These are phyloP conservation scores for Knoxia roxburghii DNA, from an alignment of 257 asterid species.

Conservation along the genomic window DNA sequence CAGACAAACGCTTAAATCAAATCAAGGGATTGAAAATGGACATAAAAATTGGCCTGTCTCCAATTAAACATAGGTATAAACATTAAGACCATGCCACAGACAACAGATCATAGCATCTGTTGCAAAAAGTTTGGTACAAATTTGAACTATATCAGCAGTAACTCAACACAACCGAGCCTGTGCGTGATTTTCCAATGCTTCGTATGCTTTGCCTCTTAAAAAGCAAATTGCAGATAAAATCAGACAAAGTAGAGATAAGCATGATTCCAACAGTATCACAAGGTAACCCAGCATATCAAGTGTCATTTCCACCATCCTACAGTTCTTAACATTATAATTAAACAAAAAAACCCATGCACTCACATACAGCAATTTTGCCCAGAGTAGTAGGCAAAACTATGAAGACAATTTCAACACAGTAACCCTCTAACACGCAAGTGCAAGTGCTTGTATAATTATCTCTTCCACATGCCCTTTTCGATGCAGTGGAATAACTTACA, in stretches of 20 bases:
- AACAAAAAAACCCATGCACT: background rate
- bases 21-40: background rate
- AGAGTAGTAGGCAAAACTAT: background rate
- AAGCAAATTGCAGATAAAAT: constrained; percentile 90
- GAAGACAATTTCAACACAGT: background rate
- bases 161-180: constrained; percentile 95
- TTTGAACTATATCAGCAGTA: background rate
- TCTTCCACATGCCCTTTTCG: background rate
- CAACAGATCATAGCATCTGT: background rate
- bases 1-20: background rate
- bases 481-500: constrained; percentile 39
- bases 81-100: background rate
- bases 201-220: constrained; percentile 94
- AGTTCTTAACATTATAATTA: background rate
- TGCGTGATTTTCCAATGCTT: constrained; percentile 83
- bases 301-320: background rate
- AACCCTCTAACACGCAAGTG: background rate
- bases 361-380: too few relatives aligned
- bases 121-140: background rate
- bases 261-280: background rate
- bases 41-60: background rate
- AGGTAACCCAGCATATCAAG: background rate
- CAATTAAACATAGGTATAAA: background rate
- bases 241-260: constrained; percentile 34
- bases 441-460: background rate